phyloP scores from a whole-genome alignment of 2,329 filamentous ascomycete species.

The Phaeosphaeriaceae sp. region DNA sequence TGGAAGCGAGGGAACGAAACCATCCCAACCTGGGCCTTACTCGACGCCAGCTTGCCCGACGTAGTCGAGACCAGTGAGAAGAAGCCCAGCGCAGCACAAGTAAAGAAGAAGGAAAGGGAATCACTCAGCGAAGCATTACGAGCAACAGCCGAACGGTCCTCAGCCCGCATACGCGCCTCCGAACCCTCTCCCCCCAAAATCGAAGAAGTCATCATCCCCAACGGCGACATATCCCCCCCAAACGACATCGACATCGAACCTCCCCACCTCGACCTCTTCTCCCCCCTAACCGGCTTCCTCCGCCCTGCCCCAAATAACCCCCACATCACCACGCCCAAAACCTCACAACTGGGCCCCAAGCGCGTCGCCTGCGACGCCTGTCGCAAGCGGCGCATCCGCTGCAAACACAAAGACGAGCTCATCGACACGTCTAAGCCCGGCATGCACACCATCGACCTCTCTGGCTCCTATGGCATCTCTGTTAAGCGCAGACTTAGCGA shows the following conservation, averaged over 20 bases:
- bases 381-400: conserved; percentile 66
- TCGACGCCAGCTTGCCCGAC: conserved; percentile 60
- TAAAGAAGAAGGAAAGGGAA: conserved; percentile 63
- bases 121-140: conserved; percentile 52
- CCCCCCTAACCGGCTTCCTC: conserved; percentile 41
- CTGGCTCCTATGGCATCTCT: conserved; percentile 40
- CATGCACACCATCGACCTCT: conserved; percentile 40
- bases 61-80: conserved; percentile 51
- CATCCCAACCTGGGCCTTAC: conserved; percentile 67
- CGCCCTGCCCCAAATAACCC: conserved; percentile 45
- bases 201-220: no score
- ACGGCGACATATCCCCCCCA: conserved; percentile 17
- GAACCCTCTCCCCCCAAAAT: conserved; percentile 2
- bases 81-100: conserved; percentile 61
- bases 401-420: conserved; percentile 67
- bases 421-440: conserved; percentile 39
- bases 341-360: conserved; percentile 65
- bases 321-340: conserved; percentile 59
- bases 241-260: conserved; percentile 18
- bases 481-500: conserved; percentile 44
- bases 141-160: conserved; percentile 49
- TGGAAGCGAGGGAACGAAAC: conserved; percentile 71
- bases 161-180: conserved; percentile 47
- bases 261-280: conserved; percentile 16
- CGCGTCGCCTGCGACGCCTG: conserved; percentile 68